Evolutionary conservation across 495 filamentous ascomycete species (phyloP).

Genomic region (Penicillium fimorum): DNA sequence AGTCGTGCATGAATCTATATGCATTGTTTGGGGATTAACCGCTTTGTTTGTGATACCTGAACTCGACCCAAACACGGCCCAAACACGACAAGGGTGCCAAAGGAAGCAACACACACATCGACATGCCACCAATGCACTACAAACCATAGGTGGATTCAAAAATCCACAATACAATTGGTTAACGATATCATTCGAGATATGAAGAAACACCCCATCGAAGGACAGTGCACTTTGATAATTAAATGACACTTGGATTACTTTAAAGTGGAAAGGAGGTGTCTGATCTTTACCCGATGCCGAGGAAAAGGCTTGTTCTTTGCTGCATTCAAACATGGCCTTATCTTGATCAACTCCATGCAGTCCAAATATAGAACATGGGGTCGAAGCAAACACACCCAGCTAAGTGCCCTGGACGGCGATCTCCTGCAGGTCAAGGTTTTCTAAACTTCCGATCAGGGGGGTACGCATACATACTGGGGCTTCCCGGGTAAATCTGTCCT

Average conservation of each 20-base stretch:
- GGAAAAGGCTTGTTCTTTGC: conserved; percentile 1
- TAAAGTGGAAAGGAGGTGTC: background rate
- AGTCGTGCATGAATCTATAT: background rate
- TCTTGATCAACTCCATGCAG: conserved; percentile 3
- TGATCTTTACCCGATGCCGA: background rate
- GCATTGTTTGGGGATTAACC: background rate
- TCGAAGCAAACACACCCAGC: conserved; percentile 11
- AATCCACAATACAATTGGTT: background rate
- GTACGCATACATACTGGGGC: background rate
- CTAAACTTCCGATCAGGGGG: conserved; percentile 4
- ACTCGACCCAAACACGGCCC: background rate
- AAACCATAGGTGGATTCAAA: background rate
- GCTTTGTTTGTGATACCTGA: background rate
- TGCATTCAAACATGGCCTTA: conserved; percentile 20
- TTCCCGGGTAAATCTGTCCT: conserved; percentile 10
- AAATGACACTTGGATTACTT: background rate
- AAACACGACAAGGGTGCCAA: background rate
- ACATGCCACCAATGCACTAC: background rate
- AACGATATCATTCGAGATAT: background rate
- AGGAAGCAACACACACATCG: background rate
- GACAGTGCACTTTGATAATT: background rate
- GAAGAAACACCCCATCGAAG: background rate
- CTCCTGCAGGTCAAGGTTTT: conserved; percentile 18
- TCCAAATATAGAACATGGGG: conserved; percentile 27
- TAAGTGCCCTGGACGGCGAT: conserved; percentile 12